Evolutionary conservation across 1,284 basidiomycete species (phyloP).

Genomic region (Malassezia arunalokei): DNA sequence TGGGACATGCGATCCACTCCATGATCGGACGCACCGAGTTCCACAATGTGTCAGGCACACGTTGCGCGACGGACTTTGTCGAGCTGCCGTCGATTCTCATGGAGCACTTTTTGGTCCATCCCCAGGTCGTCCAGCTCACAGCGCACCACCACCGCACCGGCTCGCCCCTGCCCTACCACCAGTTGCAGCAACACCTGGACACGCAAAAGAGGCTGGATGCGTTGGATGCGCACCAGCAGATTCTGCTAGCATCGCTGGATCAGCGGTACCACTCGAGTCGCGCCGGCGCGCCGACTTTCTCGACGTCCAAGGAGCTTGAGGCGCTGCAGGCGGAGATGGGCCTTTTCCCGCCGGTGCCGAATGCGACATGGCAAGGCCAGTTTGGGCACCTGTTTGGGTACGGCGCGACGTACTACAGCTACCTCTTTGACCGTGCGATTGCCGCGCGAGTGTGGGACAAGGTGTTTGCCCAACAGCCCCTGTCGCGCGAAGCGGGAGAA

Average conservation of each 20-base stretch:
- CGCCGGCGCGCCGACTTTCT: constrained; percentile 50
- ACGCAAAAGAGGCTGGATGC: constrained; percentile 24
- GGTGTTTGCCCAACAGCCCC: constrained; percentile 54
- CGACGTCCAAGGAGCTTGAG: constrained; percentile 55
- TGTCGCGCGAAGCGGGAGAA: constrained; percentile 54
- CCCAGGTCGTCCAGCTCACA: constrained; percentile 69
- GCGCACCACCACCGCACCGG: constrained; percentile 54
- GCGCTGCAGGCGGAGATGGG: constrained; percentile 19
- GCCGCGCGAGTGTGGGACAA: constrained; percentile 75
- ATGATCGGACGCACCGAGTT: constrained; percentile 97
- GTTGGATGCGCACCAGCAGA: constrained; percentile 77
- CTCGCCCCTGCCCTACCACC: constrained; percentile 60
- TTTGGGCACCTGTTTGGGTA: constrained; percentile 94
- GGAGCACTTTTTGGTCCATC: constrained; percentile 84
- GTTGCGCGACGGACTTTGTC: constrained; percentile 97
- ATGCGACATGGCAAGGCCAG: constrained; percentile 64
- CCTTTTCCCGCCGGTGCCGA: constrained; percentile 49
- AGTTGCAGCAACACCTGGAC: constrained; percentile 45
- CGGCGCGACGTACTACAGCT: constrained; percentile 93
- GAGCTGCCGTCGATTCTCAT: constrained; percentile 95
- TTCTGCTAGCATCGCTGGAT: constrained; percentile 76
- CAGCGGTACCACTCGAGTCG: constrained; percentile 71
- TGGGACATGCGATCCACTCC: constrained; percentile 98
- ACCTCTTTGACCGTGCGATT: constrained; percentile 88
- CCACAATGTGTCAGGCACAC: constrained; percentile 92